Percentiles rank a stretch among this genome's conserved stretches.
These are phyloP conservation scores for Nemania sp. DNA, from an alignment of 2,329 filamentous ascomycete species.

Conservation along the genomic window DNA sequence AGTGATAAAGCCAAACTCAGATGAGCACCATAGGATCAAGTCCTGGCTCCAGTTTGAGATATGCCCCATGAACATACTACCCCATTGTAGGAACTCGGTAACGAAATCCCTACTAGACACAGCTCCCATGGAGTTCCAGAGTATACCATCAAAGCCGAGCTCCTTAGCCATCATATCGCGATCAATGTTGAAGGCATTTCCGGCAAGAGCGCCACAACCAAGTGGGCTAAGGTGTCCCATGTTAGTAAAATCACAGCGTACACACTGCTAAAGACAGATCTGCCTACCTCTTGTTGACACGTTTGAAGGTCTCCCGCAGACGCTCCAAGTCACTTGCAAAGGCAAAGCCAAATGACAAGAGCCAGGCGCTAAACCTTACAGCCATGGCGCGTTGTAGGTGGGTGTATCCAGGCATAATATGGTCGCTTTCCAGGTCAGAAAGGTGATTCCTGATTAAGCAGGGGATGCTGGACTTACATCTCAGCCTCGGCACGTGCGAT, in stretches of 20 bases:
- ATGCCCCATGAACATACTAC: constrained; percentile 81
- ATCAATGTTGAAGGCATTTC: constrained; percentile 81
- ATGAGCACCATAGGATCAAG: constrained; percentile 82
- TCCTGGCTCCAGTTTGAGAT: constrained; percentile 86
- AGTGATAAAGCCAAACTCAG: constrained; percentile 78
- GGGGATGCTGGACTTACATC: background rate
- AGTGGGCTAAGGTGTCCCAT: constrained; percentile 63
- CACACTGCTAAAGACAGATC: constrained; percentile 1
- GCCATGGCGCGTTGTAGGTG: constrained; percentile 7
- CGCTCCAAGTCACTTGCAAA: constrained; percentile 19
- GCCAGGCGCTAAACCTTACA: constrained; percentile 2
- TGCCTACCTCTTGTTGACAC: constrained; percentile 65
- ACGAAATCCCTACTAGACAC: constrained; percentile 86
- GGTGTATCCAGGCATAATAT: constrained; percentile 14
- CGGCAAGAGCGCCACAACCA: constrained; percentile 78
- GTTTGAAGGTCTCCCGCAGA: constrained; percentile 72
- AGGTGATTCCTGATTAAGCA: background rate
- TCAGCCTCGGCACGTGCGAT: constrained; percentile 16
- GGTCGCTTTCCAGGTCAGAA: background rate
- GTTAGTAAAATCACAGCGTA: constrained; percentile 14
- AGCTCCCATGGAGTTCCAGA: constrained; percentile 77
- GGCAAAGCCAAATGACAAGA: constrained; percentile 9
- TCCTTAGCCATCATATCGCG: constrained; percentile 77
- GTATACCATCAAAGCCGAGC: constrained; percentile 75
- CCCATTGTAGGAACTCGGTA: constrained; percentile 84